Base-by-base conservation (phyloP, 2,329 filamentous ascomycete genomes). In the Alternaria longipes region DNA sequence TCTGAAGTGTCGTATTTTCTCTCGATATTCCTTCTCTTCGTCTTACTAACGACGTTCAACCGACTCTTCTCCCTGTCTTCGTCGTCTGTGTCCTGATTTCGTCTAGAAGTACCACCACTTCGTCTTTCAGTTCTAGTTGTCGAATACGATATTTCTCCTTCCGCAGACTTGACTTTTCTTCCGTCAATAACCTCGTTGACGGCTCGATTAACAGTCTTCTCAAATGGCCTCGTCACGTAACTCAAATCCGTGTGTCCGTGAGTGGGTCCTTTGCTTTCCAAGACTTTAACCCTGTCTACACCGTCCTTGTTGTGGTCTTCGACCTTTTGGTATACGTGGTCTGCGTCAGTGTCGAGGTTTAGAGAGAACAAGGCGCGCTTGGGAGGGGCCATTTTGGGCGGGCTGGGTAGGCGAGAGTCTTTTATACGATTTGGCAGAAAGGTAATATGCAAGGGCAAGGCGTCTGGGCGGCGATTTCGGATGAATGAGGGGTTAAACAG, bases 281-380 rank as follows among this genome's bases (percentile, higher is more conserved):
- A 50, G 36, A 77, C 68, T 63, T 76, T 79, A 34, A 75, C 70
- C 54, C 74, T 71, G 54, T 77, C 75, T 20, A 60, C 60, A 52
- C 69, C 70, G 42, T 67, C 64, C 45, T 72, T 77, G 38, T 70
- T 77, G 41, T 79, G 74, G 61, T 80, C 67, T 42, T 74, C 67
- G 56, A 80, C 70, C 59, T 76, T 76, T 44, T 79, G 73, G 66
- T 75, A 74, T 18, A 80, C 69, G 63, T 79, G 74, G 32, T 80
- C 74, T 24, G 76, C 70, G 67, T 81, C 73, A 20, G 78, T 79
- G 57, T 79, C 73, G 60, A 81, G 68, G 54, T 78, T 79, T 12
- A 80, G 75, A 0, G 75, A 76, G 64, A 81, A 74, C 55, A 80
- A 56, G 4, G 74, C 70, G 60, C 75, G 73, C 53, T 76, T 77